Conservation (phyloP, 306 rosid species). For the Psophocarpus tetragonolobus region DNA sequence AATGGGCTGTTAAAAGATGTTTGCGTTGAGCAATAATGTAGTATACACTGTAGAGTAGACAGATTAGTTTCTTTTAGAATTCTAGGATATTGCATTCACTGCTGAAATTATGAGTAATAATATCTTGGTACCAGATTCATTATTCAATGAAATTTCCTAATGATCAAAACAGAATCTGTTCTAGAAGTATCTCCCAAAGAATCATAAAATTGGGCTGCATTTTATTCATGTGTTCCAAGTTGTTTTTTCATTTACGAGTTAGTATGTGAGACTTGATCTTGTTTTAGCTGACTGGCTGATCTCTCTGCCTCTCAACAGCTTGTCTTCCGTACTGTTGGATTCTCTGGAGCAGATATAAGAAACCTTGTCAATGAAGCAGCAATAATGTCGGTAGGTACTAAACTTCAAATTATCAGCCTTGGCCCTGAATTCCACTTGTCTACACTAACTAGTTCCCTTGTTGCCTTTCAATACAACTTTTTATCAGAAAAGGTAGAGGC, state of each 20-base stretch:
- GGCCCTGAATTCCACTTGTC: not conserved
- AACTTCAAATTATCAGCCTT: not conserved
- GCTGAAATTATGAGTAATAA: slow-evolving; percentile 15
- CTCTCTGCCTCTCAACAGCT: slow-evolving; percentile 60
- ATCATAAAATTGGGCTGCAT: not conserved
- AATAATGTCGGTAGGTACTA: slow-evolving; percentile 76
- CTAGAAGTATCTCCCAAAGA: not conserved
- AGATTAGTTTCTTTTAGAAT: slow-evolving; percentile 14
- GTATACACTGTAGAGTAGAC: not conserved
- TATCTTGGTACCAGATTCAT: not conserved
- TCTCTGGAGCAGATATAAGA: slow-evolving; percentile 95
- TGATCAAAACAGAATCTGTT: slow-evolving; percentile 5
- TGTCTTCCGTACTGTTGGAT: slow-evolving; percentile 95
- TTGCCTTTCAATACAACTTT: not conserved
- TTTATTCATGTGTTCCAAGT: slow-evolving; percentile 1
- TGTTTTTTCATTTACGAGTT: slow-evolving; percentile 6
- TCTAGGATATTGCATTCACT: not conserved
- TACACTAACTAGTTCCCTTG: not conserved
- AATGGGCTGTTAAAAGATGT: not conserved
- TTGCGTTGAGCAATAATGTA: not conserved
- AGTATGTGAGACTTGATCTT: slow-evolving; percentile 25
- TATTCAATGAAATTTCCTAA: slow-evolving; percentile 2
- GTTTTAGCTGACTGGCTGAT: slow-evolving; percentile 26
- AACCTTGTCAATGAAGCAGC: slow-evolving; percentile 98
- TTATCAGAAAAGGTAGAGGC: not conserved